Percentiles rank a stretch among this genome's conserved stretches.
Evolutionary conservation across 2,329 filamentous ascomycete genomes (phyloP).

Genomic region (Hymenoscyphus albidus): DNA sequence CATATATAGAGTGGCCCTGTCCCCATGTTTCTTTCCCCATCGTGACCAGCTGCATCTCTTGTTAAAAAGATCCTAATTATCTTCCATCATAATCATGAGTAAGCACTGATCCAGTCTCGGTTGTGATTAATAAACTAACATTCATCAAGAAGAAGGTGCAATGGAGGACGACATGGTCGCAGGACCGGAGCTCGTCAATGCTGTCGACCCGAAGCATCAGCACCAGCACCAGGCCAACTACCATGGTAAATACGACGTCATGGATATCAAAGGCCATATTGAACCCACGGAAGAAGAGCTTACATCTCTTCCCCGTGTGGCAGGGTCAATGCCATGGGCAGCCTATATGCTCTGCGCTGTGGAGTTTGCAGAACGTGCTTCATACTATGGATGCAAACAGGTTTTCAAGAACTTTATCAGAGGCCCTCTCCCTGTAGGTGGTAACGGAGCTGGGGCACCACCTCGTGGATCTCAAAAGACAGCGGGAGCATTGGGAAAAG

Average conservation of each 20-base stretch:
- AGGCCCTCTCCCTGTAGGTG: conserved; percentile 49
- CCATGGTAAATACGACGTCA: conserved; percentile 6
- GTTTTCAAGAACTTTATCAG: conserved; percentile 60
- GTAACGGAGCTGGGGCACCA: conserved; percentile 27
- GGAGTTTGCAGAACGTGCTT: conserved; percentile 72
- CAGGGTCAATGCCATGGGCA: conserved; percentile 62
- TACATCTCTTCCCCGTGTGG: conserved; percentile 55
- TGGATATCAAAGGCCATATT: conserved; percentile 18
- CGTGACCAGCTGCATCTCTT: background rate
- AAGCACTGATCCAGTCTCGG: background rate
- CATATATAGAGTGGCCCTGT: background rate
- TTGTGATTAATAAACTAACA: background rate
- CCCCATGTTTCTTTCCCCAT: background rate
- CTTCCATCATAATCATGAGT: background rate
- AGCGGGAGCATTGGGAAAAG: conserved; percentile 56
- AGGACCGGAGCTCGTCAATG: background rate
- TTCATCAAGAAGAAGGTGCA: background rate
- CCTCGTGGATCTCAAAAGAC: conserved; percentile 24
- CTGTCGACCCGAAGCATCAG: background rate
- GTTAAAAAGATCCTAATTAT: background rate
- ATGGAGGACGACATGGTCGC: background rate
- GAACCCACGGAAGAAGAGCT: conserved; percentile 55
- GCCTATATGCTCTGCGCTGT: conserved; percentile 69
- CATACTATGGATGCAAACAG: conserved; percentile 69
- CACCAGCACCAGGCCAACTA: background rate